phyloP scores from a whole-genome alignment of 225 moss, liverwort and hornwort species.

The Physcomitrellopsis africana region DNA sequence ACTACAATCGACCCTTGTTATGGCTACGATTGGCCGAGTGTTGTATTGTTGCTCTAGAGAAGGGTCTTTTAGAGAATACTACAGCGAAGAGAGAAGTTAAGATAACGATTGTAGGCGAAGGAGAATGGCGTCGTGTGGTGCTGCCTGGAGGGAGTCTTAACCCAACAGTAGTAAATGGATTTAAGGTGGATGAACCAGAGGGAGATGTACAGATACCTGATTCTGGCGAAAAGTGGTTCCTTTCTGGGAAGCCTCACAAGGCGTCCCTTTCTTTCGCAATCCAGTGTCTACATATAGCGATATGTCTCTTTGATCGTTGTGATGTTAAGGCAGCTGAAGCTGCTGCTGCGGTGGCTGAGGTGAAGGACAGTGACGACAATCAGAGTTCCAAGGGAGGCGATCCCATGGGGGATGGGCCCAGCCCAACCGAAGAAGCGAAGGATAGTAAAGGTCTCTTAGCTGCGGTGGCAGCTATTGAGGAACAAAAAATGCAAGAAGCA shows the following conservation, averaged over 20 bases:
- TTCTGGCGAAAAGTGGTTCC: slow-evolving; percentile 47
- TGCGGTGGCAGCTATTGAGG: slow-evolving; percentile 67
- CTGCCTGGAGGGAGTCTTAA: slow-evolving; percentile 55
- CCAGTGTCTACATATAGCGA: slow-evolving; percentile 73
- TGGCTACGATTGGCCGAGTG: slow-evolving; percentile 64
- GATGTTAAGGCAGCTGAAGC: slow-evolving; percentile 78
- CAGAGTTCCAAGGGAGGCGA: slow-evolving; percentile 43
- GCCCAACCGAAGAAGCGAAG: slow-evolving; percentile 79
- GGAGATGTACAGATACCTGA: slow-evolving; percentile 50
- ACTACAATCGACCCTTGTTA: slow-evolving; percentile 57
- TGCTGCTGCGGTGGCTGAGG: slow-evolving; percentile 57
- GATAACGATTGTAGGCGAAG: slow-evolving; percentile 49
- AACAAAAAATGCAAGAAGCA: slow-evolving; percentile 72
- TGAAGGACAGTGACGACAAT: slow-evolving; percentile 61
- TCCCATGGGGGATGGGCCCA: slow-evolving; percentile 55
- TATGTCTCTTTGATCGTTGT: slow-evolving; percentile 71
- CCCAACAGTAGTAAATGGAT: slow-evolving; percentile 37
- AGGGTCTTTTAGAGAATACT: slow-evolving; percentile 49
- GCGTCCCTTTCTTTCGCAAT: slow-evolving; percentile 86
- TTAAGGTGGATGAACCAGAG: slow-evolving; percentile 47
- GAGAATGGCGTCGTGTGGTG: slow-evolving; percentile 51
- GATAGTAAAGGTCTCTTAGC: slow-evolving; percentile 68
- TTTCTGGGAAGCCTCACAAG: slow-evolving; percentile 67
- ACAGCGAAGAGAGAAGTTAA: slow-evolving; percentile 48
- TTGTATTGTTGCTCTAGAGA: slow-evolving; percentile 58